Conservation (phyloP, 2,329 filamentous ascomycete species). For the Sclerotinia trifoliorum region DNA sequence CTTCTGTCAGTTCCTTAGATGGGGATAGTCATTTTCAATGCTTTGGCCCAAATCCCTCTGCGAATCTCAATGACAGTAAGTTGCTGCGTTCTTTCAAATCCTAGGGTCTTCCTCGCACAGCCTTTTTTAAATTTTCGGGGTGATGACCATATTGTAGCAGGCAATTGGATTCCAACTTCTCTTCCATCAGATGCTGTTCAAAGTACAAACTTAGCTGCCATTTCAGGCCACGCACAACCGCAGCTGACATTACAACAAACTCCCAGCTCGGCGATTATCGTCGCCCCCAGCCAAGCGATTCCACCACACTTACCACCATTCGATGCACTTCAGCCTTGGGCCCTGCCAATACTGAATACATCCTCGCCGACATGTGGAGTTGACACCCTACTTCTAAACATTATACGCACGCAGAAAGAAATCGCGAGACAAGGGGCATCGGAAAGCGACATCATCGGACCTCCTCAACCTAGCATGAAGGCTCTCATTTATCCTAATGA, state of each 20-base stretch:
- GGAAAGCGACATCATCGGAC: slow-evolving; percentile 39
- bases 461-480: slow-evolving; percentile 41
- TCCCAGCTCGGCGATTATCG: background rate
- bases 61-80: slow-evolving; percentile 15
- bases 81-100: background rate
- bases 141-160: slow-evolving; percentile 8
- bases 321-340: slow-evolving; percentile 33
- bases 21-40: slow-evolving; percentile 9
- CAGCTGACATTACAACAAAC: background rate
- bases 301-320: background rate
- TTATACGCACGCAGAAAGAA: slow-evolving; percentile 42
- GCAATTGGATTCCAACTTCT: slow-evolving; percentile 18
- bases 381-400: slow-evolving; percentile 42
- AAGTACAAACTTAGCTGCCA: background rate
- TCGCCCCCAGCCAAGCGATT: background rate
- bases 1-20: slow-evolving; percentile 10
- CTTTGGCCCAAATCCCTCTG: background rate
- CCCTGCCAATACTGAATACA: slow-evolving; percentile 40
- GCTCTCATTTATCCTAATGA: slow-evolving; percentile 39
- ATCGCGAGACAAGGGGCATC: slow-evolving; percentile 37
- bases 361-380: slow-evolving; percentile 39
- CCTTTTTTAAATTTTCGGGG: background rate
- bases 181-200: background rate
- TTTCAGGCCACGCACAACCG: background rate
- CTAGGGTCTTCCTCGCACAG: background rate